Evolutionary conservation across 495 filamentous ascomycete genomes (phyloP).

Genomic region (Bombardia bombarda): DNA sequence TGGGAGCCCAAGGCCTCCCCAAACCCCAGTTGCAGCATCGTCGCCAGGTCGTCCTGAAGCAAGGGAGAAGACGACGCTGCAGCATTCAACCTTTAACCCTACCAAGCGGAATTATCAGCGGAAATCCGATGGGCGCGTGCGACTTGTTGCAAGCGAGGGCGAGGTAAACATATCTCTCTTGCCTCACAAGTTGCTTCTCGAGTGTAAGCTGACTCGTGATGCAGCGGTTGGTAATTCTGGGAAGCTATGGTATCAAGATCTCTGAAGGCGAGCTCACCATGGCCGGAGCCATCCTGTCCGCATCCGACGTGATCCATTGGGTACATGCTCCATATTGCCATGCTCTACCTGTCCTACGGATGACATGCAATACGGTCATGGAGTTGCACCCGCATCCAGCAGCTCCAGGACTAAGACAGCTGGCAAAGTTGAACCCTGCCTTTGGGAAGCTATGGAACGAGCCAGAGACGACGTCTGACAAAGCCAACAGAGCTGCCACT

Average conservation of each 20-base stretch:
- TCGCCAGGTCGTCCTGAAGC: slow-evolving; percentile 8
- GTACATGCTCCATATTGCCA: slow-evolving; percentile 72
- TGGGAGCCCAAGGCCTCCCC: neutral
- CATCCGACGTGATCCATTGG: slow-evolving; percentile 44
- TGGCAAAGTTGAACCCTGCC: slow-evolving; percentile 56
- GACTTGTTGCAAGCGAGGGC: slow-evolving; percentile 32
- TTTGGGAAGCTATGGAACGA: slow-evolving; percentile 73
- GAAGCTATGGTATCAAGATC: slow-evolving; percentile 67
- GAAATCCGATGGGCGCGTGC: slow-evolving; percentile 24
- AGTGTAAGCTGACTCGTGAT: neutral
- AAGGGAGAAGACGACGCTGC: slow-evolving; percentile 5
- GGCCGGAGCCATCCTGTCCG: slow-evolving; percentile 55
- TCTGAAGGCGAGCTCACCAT: slow-evolving; percentile 50
- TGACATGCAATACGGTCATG: slow-evolving; percentile 40
- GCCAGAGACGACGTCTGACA: neutral
- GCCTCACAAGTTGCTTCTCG: neutral
- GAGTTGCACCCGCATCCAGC: slow-evolving; percentile 44
- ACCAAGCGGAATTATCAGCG: slow-evolving; percentile 32
- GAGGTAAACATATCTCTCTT: slow-evolving; percentile 30
- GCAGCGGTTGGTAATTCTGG: slow-evolving; percentile 60
- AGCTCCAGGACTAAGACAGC: slow-evolving; percentile 44
- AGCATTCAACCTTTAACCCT: slow-evolving; percentile 38
- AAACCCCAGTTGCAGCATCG: no score
- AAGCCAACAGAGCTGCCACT: slow-evolving; percentile 11
- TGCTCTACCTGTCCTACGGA: slow-evolving; percentile 64